Percentiles rank a stretch among this genome's conserved stretches.
These are phyloP conservation scores for Myxozyma lipomycoides DNA, from an alignment of 805 yeast genomes.

Conservation along the genomic window DNA sequence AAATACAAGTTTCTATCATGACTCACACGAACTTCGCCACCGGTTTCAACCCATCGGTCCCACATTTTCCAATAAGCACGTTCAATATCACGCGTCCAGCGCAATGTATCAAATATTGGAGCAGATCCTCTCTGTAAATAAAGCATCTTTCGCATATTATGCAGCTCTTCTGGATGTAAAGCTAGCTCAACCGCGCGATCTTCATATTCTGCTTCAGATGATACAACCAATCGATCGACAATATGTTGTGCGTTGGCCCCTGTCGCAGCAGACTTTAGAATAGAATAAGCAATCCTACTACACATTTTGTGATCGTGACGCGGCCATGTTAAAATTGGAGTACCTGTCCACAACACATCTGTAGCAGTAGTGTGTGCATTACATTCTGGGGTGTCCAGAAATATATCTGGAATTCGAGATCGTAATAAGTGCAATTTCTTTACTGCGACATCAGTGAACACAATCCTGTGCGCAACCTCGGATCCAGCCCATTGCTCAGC, in stretches of 20 bases:
- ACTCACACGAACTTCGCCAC: too few species aligned
- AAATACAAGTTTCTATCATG: too few species aligned
- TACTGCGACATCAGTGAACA: conserved; percentile 37
- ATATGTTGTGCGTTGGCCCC: neutral
- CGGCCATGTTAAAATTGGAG: conserved; percentile 36
- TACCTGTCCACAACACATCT: conserved; percentile 37
- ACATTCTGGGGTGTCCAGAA: conserved; percentile 39
- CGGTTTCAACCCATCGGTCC: conserved; percentile 33
- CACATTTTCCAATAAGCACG: conserved; percentile 32
- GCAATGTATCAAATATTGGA: conserved; percentile 31
- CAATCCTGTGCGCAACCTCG: conserved; percentile 29
- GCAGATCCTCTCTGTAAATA: conserved; percentile 28
- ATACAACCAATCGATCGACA: conserved; percentile 24
- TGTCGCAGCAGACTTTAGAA: conserved; percentile 28
- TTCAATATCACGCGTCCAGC: conserved; percentile 33
- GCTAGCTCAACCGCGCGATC: conserved; percentile 30
- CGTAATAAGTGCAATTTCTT: conserved; percentile 35
- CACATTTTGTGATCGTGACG: conserved; percentile 35
- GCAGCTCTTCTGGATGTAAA: conserved; percentile 21
- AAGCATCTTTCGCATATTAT: conserved; percentile 26
- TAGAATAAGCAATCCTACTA: conserved; percentile 35
- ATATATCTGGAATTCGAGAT: conserved; percentile 35
- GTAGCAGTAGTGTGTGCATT: conserved; percentile 40
- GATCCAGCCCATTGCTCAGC: conserved; percentile 34
- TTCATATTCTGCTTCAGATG: conserved; percentile 32